Evolutionary conservation across 1,284 basidiomycete species (phyloP), one percentile per base, ranked within the genome.

Genomic region (Sanghuangporus weigelae): DNA sequence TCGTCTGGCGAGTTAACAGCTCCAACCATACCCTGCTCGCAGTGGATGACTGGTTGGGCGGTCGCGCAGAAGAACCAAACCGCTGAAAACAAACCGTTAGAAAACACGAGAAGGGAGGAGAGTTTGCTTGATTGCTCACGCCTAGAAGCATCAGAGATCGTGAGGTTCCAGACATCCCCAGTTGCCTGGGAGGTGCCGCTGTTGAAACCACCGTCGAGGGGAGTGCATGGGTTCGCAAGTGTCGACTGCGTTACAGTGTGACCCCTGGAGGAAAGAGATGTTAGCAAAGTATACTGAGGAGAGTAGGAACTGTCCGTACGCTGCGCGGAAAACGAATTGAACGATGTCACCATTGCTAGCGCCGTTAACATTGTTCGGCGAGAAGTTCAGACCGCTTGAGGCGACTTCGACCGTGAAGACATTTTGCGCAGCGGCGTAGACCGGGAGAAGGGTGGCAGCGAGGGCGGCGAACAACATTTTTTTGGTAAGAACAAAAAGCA

Each of bases 61-160:
- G 54, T 63, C 31, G 67, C 63, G 48, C 67, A 68, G 63, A 68
- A 68, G 61, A 48, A 68, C 59, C 60, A 68, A 44, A 68, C 61
- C 23, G 66, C 65, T 60, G 23, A 8, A 38, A 38, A n/a, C 7
- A 35, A 38, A n/a, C 12, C 38, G 36, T 36, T 14, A 54, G n/a
- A n/a, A 11, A 26, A 54, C 14, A 35, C 3, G 21, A 48, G 51
- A 16, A 5, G 7, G 44, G 31, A 14, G 16, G n/a, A 12, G 38
- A 16, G 36, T 42, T 2, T n/a, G 4, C 40, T 40, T 36, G 40
- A 48, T 23, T 7, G 59, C 63, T 60, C 59, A 68, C 67, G 67
- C 7, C 58, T 50, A 7, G 67, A 63, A 48, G 61, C 63, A 35
- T 67, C 61, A 11, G 66, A 63, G 42, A 68, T 64, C 10, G 63